These are phyloP conservation scores for Mucuna pruriens DNA, from an alignment of 306 rosid genomes.

Conservation along the genomic window DNA sequence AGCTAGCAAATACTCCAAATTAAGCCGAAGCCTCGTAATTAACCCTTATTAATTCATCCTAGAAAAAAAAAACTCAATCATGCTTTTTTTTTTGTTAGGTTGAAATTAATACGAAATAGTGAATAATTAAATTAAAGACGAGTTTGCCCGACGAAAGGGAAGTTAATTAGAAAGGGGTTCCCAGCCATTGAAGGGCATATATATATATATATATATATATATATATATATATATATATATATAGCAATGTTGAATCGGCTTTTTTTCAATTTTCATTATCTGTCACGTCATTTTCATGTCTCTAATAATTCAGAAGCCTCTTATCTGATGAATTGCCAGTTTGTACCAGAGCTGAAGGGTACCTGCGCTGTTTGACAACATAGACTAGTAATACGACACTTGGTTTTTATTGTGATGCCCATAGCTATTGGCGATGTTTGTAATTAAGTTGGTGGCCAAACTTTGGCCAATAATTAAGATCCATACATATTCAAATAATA, in stretches of 20 bases:
- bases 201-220: not conserved
- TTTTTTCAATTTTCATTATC: slow-evolving; percentile 21
- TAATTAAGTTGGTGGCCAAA: slow-evolving; percentile 4
- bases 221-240: not conserved
- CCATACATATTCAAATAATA: not conserved
- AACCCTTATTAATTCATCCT: not conserved
- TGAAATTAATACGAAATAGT: not conserved
- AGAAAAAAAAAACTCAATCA: not conserved
- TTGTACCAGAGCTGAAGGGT: slow-evolving; percentile 31
- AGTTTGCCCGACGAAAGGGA: slow-evolving; percentile 10
- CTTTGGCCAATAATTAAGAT: not conserved
- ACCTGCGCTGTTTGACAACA: not conserved
- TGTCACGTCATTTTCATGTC: slow-evolving; percentile 49
- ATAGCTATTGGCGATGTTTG: not conserved
- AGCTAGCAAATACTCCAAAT: no score
- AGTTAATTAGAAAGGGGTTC: not conserved
- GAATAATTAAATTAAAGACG: not conserved
- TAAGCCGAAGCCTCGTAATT: not conserved
- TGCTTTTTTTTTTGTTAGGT: not conserved
- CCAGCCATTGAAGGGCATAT: not conserved
- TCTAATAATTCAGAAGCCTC: slow-evolving; percentile 40
- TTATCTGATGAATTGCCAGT: slow-evolving; percentile 38
- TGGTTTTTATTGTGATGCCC: not conserved
- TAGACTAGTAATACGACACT: slow-evolving; percentile 8
- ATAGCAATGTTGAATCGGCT: slow-evolving; percentile 3